Evolutionary conservation across 1,139 yeast species (phyloP).

Genomic region (Zygosaccharomyces pseudobailii): DNA sequence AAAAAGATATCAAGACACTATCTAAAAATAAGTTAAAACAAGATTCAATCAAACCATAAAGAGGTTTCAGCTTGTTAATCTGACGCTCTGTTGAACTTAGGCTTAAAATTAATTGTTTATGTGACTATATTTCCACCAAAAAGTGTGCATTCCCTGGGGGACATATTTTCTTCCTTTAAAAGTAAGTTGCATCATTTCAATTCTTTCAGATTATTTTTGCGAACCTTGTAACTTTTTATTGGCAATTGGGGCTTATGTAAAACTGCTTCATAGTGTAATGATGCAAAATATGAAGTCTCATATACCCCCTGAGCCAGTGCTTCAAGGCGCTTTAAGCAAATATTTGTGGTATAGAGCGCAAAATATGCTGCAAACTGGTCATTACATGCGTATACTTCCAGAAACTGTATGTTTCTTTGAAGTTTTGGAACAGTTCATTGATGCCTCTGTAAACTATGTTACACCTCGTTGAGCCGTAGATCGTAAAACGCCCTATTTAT

Average conservation of each 20-base stretch:
- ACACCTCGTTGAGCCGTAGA: slow-evolving; percentile 43
- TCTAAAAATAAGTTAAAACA: slow-evolving; percentile 42
- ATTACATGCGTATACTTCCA: slow-evolving; percentile 47
- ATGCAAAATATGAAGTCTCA: slow-evolving; percentile 32
- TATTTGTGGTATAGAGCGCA: slow-evolving; percentile 54
- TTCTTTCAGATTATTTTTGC: slow-evolving; percentile 48
- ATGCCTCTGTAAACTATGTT: slow-evolving; percentile 48
- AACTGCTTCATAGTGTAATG: slow-evolving; percentile 45
- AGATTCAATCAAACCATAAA: slow-evolving; percentile 37
- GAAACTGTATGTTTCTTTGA: slow-evolving; percentile 45
- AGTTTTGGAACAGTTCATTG: slow-evolving; percentile 46
- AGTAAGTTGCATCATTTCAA: slow-evolving; percentile 44
- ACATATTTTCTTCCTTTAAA: slow-evolving; percentile 42
- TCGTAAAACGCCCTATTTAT: slow-evolving; percentile 39
- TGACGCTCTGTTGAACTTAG: no score
- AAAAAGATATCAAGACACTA: slow-evolving; percentile 11
- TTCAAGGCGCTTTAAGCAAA: slow-evolving; percentile 47
- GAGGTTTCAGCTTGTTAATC: slow-evolving; percentile 46
- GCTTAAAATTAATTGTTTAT: no score
- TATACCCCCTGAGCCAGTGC: slow-evolving; percentile 47
- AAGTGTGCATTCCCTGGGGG: slow-evolving; percentile 47
- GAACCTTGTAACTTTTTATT: slow-evolving; percentile 49
- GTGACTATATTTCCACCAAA: slow-evolving; percentile 38
- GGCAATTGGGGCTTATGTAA: slow-evolving; percentile 50
- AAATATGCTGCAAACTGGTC: slow-evolving; percentile 44